phyloP scores from a whole-genome alignment of 169 alveolate species.

The Plasmodium gonderi region DNA sequence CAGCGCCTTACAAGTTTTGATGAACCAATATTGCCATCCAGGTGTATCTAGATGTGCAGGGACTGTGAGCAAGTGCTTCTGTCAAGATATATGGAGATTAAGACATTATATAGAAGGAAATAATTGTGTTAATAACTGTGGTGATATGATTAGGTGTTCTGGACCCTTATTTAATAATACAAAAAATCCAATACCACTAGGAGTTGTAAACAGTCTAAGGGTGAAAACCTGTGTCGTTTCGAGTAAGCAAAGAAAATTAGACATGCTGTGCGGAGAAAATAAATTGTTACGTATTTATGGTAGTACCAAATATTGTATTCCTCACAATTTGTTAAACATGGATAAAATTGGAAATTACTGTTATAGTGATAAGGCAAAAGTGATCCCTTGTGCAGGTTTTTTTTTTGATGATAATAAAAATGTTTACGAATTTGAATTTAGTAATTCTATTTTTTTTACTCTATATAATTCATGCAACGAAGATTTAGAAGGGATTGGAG shows the following conservation, averaged over 20 bases:
- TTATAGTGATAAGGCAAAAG: not conserved
- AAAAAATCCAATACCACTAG: not conserved
- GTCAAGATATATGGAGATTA: not conserved
- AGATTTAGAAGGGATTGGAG: constrained; percentile 12
- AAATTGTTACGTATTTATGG: constrained; percentile 5
- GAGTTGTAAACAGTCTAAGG: not conserved
- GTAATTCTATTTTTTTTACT: not conserved
- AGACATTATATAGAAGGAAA: not conserved
- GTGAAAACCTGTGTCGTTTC: constrained; percentile 40
- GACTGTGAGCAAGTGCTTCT: not conserved
- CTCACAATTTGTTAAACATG: constrained; percentile 32
- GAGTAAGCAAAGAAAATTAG: constrained; percentile 20
- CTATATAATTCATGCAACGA: constrained; percentile 20
- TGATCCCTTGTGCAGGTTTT: constrained; percentile 12
- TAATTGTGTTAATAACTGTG: constrained; percentile 51
- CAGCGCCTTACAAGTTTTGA: constrained; percentile 24
- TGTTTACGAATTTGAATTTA: not conserved
- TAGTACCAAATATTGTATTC: constrained; percentile 45
- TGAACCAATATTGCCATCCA: constrained; percentile 47
- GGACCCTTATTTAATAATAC: not conserved
- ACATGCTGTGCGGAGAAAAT: constrained; percentile 49
- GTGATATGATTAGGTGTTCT: not conserved
- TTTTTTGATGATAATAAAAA: not conserved
- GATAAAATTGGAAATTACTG: not conserved
- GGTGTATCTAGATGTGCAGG: not conserved